phyloP scores from a whole-genome alignment of 306 rosid species.

The Prunus mongolica region DNA sequence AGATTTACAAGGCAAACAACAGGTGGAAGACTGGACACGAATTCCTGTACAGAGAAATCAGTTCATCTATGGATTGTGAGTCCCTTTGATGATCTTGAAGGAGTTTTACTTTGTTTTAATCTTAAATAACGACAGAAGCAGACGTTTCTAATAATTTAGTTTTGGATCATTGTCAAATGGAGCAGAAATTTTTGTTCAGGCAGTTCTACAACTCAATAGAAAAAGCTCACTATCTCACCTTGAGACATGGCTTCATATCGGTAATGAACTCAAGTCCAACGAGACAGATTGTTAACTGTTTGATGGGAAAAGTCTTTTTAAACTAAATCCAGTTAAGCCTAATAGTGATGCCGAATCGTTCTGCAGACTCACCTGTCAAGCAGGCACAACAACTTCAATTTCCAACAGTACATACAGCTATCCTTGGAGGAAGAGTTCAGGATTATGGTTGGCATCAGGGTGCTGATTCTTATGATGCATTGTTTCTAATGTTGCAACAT shows the following conservation, averaged over 20 bases:
- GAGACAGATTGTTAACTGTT: too few relatives aligned
- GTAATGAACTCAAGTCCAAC: constrained; percentile 8
- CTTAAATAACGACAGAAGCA: too few relatives aligned
- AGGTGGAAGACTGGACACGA: constrained; percentile 33
- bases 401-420: constrained; percentile 32
- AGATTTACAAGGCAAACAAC: constrained; percentile 38
- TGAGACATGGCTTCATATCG: constrained; percentile 41
- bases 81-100: neutral
- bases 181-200: constrained; percentile 46
- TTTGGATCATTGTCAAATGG: constrained; percentile 12
- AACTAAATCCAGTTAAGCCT: too few relatives aligned
- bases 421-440: constrained; percentile 41
- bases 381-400: constrained; percentile 27
- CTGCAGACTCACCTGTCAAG: constrained; percentile 35
- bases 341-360: neutral
- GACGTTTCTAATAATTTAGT: neutral
- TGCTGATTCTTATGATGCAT: too few relatives aligned
- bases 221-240: constrained; percentile 40
- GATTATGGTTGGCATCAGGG: constrained; percentile 20
- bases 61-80: constrained; percentile 32
- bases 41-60: constrained; percentile 14
- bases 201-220: constrained; percentile 37
- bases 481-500: too few relatives aligned
- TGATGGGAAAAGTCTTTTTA: too few relatives aligned
- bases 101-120: neutral